phyloP scores from a whole-genome alignment of 495 filamentous ascomycete species.

The Neurospora africana region DNA sequence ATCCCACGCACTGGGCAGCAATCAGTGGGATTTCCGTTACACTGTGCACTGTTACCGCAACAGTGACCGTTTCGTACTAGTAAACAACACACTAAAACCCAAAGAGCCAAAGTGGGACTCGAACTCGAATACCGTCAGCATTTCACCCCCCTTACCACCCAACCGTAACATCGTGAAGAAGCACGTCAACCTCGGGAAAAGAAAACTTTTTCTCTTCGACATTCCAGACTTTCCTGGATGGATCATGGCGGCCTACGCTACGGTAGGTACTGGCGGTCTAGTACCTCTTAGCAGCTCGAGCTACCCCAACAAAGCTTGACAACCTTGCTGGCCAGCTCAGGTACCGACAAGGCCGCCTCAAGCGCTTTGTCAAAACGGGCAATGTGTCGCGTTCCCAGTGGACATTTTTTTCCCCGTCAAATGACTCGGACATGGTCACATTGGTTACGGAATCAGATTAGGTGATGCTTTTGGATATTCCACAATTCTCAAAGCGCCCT shows the following conservation, averaged over 20 bases:
- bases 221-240: neutral
- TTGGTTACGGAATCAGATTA: neutral
- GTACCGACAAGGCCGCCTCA: neutral
- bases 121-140: neutral
- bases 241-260: neutral
- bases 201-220: neutral
- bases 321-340: neutral
- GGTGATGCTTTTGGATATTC: neutral
- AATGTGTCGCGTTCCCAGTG: neutral
- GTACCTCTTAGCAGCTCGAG: neutral
- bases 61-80: neutral
- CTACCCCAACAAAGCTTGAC: neutral
- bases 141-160: neutral
- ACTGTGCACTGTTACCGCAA: neutral
- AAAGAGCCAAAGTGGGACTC: neutral
- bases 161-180: neutral
- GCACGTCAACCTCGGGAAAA: neutral
- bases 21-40: neutral
- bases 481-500: neutral
- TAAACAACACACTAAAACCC: neutral
- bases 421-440: neutral
- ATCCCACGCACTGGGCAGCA: neutral
- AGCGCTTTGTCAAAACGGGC: neutral
- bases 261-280: neutral
- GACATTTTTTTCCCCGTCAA: neutral